Percentiles rank a stretch among this genome's conserved stretches.
Evolutionary conservation across 225 moss, liverwort and hornwort genomes (phyloP).

Genomic region (Pseudoscleropodium purum): DNA sequence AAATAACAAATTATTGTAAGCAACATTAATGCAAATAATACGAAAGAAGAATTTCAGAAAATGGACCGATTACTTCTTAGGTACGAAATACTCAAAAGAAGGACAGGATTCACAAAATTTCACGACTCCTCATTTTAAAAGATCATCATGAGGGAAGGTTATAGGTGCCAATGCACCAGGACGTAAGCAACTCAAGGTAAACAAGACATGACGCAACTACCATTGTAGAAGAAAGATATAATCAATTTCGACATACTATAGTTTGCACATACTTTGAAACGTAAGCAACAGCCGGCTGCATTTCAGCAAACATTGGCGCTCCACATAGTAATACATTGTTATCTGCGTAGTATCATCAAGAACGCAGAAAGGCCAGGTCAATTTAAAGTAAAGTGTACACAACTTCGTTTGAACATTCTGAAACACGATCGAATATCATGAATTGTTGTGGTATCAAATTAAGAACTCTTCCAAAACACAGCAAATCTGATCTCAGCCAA

Average conservation of each 20-base stretch:
- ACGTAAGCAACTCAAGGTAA: background rate
- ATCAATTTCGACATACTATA: background rate
- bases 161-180: background rate
- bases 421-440: background rate
- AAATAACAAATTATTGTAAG: background rate
- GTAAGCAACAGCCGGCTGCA: slow-evolving; percentile 71
- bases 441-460: background rate
- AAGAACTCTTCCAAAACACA: background rate
- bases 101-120: background rate
- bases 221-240: background rate
- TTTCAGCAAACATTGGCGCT: slow-evolving; percentile 84
- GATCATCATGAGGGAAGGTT: background rate
- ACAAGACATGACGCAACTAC: background rate
- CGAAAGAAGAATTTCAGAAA: background rate
- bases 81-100: background rate
- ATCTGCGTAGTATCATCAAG: slow-evolving; percentile 41
- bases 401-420: background rate
- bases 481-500: background rate
- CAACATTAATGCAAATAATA: background rate
- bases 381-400: background rate
- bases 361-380: background rate
- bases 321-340: slow-evolving; percentile 75
- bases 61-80: background rate
- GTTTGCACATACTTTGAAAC: slow-evolving; percentile 50
- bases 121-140: background rate